Conservation (phyloP, 345 rosid genomes). For the Tarenaya hassleriana region DNA sequence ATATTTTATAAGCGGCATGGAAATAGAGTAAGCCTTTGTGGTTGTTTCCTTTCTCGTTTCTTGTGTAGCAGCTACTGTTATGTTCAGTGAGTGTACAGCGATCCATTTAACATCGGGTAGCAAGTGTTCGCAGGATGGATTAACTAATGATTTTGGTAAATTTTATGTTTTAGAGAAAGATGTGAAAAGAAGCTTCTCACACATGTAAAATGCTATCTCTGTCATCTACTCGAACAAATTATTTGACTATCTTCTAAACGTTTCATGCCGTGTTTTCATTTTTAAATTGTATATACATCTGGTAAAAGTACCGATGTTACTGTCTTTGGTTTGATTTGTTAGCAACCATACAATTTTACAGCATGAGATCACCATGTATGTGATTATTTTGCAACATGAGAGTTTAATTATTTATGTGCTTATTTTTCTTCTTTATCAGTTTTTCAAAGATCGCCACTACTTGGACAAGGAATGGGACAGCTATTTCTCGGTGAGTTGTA, state of each 20-base stretch:
- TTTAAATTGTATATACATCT: neutral
- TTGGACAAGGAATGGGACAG: constrained; percentile 91
- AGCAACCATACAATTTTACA: neutral
- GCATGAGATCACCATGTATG: neutral
- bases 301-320: too few species aligned
- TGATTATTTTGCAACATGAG: neutral
- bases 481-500: constrained; percentile 59
- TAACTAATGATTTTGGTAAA: constrained; percentile 6
- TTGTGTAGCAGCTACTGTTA: neutral
- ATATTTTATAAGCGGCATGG: constrained; percentile 76
- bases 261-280: neutral
- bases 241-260: neutral
- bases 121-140: neutral
- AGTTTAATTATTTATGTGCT: neutral
- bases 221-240: neutral
- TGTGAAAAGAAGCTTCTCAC: neutral
- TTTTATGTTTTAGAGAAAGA: neutral
- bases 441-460: constrained; percentile 93
- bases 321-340: neutral
- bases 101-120: neutral
- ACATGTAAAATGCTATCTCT: neutral
- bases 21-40: constrained; percentile 44
- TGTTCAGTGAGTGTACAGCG: neutral
- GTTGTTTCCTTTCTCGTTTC: neutral
- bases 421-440: constrained; percentile 34